Evolutionary conservation across 139 green algal genomes (phyloP).

Genomic region (Micractinium conductrix): DNA sequence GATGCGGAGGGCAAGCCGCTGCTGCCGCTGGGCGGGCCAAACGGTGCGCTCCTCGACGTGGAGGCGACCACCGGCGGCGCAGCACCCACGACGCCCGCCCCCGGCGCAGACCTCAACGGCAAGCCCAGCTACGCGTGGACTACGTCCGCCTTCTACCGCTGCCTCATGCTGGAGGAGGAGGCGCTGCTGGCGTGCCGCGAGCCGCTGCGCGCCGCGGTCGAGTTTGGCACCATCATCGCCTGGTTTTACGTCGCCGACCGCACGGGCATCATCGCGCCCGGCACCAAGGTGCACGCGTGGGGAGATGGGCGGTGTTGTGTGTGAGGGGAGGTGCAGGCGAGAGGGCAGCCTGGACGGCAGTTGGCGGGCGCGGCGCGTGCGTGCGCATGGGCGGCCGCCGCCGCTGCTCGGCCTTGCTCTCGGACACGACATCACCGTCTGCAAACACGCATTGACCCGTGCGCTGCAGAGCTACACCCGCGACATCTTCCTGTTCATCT

Average conservation of each 20-base stretch:
- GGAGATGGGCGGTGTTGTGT: background rate
- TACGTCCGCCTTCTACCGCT: slow-evolving; percentile 35
- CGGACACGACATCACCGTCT: too few species aligned
- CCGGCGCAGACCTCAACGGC: background rate
- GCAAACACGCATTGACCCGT: background rate
- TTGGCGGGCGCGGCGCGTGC: too few species aligned
- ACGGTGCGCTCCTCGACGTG: slow-evolving; percentile 6
- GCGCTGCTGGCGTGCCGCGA: slow-evolving; percentile 26
- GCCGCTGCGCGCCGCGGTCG: slow-evolving; percentile 47
- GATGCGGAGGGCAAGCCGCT: slow-evolving; percentile 14
- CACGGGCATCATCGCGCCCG: slow-evolving; percentile 63
- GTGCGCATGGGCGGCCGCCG: too few species aligned
- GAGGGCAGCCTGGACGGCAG: too few species aligned
- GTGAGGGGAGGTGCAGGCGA: too few species aligned
- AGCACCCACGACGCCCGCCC: background rate
- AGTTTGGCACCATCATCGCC: slow-evolving; percentile 86
- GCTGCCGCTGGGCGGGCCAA: slow-evolving; percentile 13
- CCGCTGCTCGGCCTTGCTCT: too few species aligned
- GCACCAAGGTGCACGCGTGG: slow-evolving; percentile 49
- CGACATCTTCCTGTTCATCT: slow-evolving; percentile 83
- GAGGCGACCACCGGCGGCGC: background rate
- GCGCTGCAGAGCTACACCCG: slow-evolving; percentile 55
- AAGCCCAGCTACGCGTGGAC: slow-evolving; percentile 28
- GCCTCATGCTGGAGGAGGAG: slow-evolving; percentile 46
- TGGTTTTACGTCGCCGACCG: slow-evolving; percentile 92